Base-by-base conservation (phyloP, 1,139 yeast genomes). In the Candida sp. region DNA sequence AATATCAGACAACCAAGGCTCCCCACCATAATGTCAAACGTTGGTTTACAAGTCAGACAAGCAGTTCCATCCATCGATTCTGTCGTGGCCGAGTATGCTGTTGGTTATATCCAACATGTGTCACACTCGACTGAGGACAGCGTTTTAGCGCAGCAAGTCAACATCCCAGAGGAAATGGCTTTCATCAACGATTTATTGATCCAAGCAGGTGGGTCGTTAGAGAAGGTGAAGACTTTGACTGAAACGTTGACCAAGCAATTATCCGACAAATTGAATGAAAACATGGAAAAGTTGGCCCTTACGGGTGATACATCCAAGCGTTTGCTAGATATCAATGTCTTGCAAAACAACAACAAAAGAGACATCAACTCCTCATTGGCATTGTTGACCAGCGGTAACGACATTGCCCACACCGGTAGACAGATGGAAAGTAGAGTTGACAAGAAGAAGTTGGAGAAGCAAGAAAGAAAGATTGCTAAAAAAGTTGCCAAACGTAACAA, bases 401-500 rank as follows among this genome's bases (percentile, higher is more conserved):
- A 92, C 65, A 87, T 94, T 59, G 98, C 93, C 56, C 96, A 93
- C 58, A 81, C 96, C 1, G 97, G 98, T 47, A 83, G 97, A 71
- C 86, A 88, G 62, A 88, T 92, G 75, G 98, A 94, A 68, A 86
- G 96, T 51, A 84, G 96, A 65, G 99, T 94, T 46, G 99, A 94
- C 69, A 89, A 88, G 78, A 93, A 92, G 85, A 94, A 94, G 71
- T 83, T 94, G 66, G 98, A 93, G 67, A 94, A 94, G 72, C 99
- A 97, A 54, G 99, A 94, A 75, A 84, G 93, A 65, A 94, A 94
- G 77, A 93, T 94, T 68, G 98, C 98, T 37, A 92, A 94, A 65
- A 94, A 94, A 72, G 93, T 93, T 58, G 98, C 97, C 44, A 93
- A 94, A 76, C 86, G 98, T 68, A 90, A 90, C 62, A 89, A 89